Conservation (phyloP, 176 grass and related monocot species). For the Lolium perenne region DNA sequence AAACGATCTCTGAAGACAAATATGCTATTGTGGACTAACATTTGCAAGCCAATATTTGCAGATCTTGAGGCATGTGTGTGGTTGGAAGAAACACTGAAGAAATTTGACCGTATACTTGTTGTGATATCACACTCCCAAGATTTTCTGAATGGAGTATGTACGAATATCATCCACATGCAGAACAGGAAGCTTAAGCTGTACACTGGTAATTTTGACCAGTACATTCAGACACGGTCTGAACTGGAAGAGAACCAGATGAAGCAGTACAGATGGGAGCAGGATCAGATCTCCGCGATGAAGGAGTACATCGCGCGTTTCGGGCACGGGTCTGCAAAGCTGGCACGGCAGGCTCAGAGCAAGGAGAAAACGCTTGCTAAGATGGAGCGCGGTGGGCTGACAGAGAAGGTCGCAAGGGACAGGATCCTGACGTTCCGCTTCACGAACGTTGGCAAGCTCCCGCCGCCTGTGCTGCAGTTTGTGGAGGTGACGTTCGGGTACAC, state of each 20-base stretch:
- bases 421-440: no score
- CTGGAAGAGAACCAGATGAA: slow-evolving; percentile 93
- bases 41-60: neutral
- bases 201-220: slow-evolving; percentile 77
- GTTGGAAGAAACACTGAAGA: no score
- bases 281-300: slow-evolving; percentile 84
- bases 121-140: no score
- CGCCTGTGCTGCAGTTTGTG: no score
- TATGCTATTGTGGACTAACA: neutral
- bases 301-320: slow-evolving; percentile 88
- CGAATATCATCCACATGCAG: slow-evolving; percentile 38
- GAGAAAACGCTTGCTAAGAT: no score
- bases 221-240: slow-evolving; percentile 27
- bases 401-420: no score
- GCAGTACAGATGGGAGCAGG: slow-evolving; percentile 92
- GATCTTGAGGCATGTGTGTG: no score
- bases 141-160: slow-evolving; percentile 91
- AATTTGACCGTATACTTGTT: no score
- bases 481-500: no score
- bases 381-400: no score
- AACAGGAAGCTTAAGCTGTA: slow-evolving; percentile 66
- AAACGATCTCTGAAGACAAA: neutral
- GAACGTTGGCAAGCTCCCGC: no score
- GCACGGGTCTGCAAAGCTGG: slow-evolving; percentile 87
- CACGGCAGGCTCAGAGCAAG: slow-evolving; percentile 72